Percentiles rank a stretch among this genome's conserved stretches.
Conservation (phyloP, 768 basidiomycete genomes). For the Lanmaoa pseudosensibilis region DNA sequence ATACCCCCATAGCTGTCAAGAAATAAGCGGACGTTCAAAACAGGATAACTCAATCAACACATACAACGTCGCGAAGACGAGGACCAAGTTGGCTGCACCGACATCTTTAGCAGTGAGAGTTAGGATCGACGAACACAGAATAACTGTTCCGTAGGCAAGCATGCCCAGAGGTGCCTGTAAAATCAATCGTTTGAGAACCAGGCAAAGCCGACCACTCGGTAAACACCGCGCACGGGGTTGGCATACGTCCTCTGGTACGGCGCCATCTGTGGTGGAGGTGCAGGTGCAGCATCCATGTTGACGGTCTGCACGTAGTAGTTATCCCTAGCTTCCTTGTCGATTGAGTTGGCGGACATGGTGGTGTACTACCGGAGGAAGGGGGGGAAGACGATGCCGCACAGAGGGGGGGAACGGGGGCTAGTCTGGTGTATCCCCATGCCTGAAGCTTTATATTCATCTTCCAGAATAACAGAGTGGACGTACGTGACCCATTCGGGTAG, state of each 20-base stretch:
- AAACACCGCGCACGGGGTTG: constrained; percentile 21
- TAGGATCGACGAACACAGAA: constrained; percentile 30
- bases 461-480: neutral
- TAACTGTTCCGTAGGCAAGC: constrained; percentile 31
- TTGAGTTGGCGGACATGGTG: constrained; percentile 23
- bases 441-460: constrained; percentile 19
- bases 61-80: constrained; percentile 32
- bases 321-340: constrained; percentile 25
- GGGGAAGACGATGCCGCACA: constrained; percentile 1
- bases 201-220: neutral
- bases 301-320: constrained; percentile 31
- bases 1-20: constrained; percentile 31
- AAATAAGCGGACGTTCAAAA: neutral
- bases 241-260: constrained; percentile 29
- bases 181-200: neutral
- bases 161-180: constrained; percentile 29
- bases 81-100: constrained; percentile 24
- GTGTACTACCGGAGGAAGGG: neutral
- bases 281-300: constrained; percentile 14
- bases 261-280: constrained; percentile 21
- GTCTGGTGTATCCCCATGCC: neutral
- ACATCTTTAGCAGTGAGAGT: constrained; percentile 24
- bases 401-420: neutral
- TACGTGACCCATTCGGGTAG: neutral
- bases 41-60: neutral